Percentiles rank a stretch among this genome's conserved stretches.
Evolutionary conservation across 1,284 basidiomycete species (phyloP).

Genomic region (Trichosporon sp.): DNA sequence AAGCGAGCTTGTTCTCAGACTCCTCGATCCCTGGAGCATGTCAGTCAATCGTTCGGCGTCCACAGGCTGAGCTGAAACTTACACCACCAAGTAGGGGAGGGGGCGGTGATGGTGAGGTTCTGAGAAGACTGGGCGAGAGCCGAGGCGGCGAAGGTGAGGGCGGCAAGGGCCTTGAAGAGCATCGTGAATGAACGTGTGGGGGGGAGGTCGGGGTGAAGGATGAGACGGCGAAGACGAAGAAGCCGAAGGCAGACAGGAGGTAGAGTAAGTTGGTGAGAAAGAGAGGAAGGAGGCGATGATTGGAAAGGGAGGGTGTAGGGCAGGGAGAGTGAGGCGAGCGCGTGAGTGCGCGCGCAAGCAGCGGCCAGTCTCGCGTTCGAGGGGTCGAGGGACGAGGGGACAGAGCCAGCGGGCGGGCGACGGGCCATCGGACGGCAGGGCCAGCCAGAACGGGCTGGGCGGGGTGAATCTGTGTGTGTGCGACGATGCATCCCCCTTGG

Average conservation of each 20-base stretch:
- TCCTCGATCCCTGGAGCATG: slow-evolving; percentile 1
- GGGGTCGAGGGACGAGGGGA: not conserved
- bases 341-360: not conserved
- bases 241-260: slow-evolving; percentile 8
- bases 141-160: slow-evolving; percentile 16
- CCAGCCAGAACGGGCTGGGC: not conserved
- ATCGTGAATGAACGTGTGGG: slow-evolving; percentile 17
- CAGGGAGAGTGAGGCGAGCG: not conserved
- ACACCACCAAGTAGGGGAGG: slow-evolving; percentile 16
- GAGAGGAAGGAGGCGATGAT: slow-evolving; percentile 7
- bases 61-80: not conserved
- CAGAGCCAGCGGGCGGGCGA: not conserved
- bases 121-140: slow-evolving; percentile 3
- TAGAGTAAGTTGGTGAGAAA: slow-evolving; percentile 8
- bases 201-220: not conserved
- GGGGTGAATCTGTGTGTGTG: not conserved
- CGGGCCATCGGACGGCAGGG: slow-evolving; percentile 9
- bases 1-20: slow-evolving; percentile 16
- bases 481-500: not conserved
- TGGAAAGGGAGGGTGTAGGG: not conserved
- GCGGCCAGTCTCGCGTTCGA: slow-evolving; percentile 7
- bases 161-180: slow-evolving; percentile 16
- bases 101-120: slow-evolving; percentile 8
- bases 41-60: not conserved
- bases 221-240: not conserved